Percentiles rank a stretch among this genome's conserved stretches.
phyloP scores from a whole-genome alignment of 2,329 filamentous ascomycete species.

The Orbilia oligospora region DNA sequence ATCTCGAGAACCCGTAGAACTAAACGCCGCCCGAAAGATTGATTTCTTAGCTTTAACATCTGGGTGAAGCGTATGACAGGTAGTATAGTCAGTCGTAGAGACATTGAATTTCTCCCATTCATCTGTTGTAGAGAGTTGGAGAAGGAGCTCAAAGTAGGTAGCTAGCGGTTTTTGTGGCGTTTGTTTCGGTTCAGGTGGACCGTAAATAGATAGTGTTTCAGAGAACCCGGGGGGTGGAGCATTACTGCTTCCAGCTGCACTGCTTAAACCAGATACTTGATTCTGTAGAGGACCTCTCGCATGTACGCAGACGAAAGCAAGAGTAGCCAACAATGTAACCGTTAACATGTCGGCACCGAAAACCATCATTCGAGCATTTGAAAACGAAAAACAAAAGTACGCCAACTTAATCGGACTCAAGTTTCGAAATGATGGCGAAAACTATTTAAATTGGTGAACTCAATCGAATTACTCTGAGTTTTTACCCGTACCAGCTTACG shows the following conservation, averaged over 20 bases:
- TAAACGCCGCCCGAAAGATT: conserved; percentile 14
- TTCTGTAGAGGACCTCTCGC: conserved; percentile 8
- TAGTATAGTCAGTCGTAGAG: conserved; percentile 39
- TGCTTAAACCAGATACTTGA: not conserved
- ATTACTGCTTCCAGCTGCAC: not conserved
- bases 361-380: conserved; percentile 8
- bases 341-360: not conserved
- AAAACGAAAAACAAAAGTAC: not conserved
- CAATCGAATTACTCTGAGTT: not conserved
- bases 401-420: not conserved
- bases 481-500: not conserved
- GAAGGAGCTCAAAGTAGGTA: conserved; percentile 23
- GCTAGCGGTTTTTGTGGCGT: not conserved
- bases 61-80: conserved; percentile 37
- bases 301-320: not conserved
- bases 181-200: not conserved
- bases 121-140: conserved; percentile 16
- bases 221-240: conserved; percentile 24
- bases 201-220: conserved; percentile 19
- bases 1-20: conserved; percentile 30
- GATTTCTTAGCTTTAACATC: conserved; percentile 22
- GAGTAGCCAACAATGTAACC: not conserved
- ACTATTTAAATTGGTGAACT: not conserved
- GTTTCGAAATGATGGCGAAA: no score
- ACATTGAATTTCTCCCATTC: conserved; percentile 42